These are phyloP conservation scores for Gyromitra esculenta DNA, from an alignment of 2,329 filamentous ascomycete species.

Conservation along the genomic window DNA sequence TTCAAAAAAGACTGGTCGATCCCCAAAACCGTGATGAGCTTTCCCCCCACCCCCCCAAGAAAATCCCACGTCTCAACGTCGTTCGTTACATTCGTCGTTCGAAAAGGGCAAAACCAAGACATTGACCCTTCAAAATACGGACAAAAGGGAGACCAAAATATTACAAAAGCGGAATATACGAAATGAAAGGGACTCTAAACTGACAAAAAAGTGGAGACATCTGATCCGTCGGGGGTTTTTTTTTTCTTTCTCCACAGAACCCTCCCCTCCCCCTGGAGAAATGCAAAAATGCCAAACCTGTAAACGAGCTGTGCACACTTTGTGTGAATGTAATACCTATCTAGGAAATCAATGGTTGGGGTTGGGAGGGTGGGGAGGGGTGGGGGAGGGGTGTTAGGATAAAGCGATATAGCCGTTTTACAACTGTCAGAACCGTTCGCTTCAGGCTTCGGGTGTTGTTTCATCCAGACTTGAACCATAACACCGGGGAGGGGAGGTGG, in stretches of 20 bases:
- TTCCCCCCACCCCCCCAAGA: not conserved
- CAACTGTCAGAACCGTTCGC: slow-evolving; percentile 25
- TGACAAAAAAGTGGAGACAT: slow-evolving; percentile 14
- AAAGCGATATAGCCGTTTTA: slow-evolving; percentile 12
- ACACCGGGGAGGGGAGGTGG: not conserved
- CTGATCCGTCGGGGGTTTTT: not conserved
- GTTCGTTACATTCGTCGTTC: slow-evolving; percentile 24
- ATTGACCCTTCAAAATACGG: not conserved
- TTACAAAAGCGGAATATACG: slow-evolving; percentile 20
- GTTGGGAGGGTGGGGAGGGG: not conserved
- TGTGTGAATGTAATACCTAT: not conserved
- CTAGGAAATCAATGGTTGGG: slow-evolving; percentile 2
- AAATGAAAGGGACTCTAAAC: slow-evolving; percentile 30
- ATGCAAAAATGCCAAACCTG: not conserved
- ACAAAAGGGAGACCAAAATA: slow-evolving; percentile 6
- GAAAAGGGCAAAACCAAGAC: slow-evolving; percentile 28
- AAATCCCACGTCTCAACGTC: slow-evolving; percentile 19
- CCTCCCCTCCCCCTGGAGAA: not conserved
- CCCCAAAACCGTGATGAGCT: slow-evolving; percentile 10
- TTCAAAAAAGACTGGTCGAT: not conserved
- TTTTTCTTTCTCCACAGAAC: not conserved
- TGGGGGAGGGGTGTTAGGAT: not conserved
- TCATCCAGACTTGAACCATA: slow-evolving; percentile 8
- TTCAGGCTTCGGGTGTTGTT: slow-evolving; percentile 24
- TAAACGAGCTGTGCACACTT: slow-evolving; percentile 17